Evolutionary conservation across 305 asterid genomes (phyloP).

Genomic region (Plantago rigida): DNA sequence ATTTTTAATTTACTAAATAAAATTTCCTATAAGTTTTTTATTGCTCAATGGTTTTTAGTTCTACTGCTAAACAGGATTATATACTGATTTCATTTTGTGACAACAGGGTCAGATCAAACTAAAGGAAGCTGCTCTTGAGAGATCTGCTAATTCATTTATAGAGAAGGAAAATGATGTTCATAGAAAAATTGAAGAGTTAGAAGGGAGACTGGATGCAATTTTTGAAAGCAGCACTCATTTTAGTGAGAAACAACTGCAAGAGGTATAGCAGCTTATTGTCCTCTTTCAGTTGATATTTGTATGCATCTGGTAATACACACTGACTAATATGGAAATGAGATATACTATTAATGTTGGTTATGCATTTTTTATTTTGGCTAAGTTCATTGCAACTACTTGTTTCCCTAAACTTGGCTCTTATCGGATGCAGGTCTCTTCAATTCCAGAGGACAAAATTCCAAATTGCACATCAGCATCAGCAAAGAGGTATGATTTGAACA

Average conservation of each 20-base stretch:
- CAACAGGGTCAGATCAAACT: constrained; percentile 55
- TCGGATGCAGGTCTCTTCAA: constrained; percentile 34
- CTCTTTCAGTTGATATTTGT: neutral
- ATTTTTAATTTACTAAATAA: neutral
- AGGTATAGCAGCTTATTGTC: constrained; percentile 36
- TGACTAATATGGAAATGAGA: neutral
- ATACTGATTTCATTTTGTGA: constrained; percentile 9
- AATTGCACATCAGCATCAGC: constrained; percentile 9
- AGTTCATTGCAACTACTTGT: constrained; percentile 5
- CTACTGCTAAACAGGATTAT: constrained; percentile 5
- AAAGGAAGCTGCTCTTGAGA: constrained; percentile 63
- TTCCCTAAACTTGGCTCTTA: constrained; percentile 14
- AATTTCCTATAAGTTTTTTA: neutral
- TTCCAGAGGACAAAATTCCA: constrained; percentile 23
- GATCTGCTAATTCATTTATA: constrained; percentile 47
- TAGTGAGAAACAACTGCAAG: constrained; percentile 32
- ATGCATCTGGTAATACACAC: no score
- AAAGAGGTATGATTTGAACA: constrained; percentile 18
- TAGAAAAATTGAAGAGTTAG: constrained; percentile 55
- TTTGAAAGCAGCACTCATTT: constrained; percentile 31
- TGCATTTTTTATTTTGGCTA: neutral
- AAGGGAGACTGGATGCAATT: constrained; percentile 44
- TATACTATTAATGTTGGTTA: neutral
- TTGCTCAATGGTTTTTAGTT: constrained; percentile 6
- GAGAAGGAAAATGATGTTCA: constrained; percentile 72